Conservation (phyloP, 192 early-diverging fungal genomes). For the Entomortierella lignicola region DNA sequence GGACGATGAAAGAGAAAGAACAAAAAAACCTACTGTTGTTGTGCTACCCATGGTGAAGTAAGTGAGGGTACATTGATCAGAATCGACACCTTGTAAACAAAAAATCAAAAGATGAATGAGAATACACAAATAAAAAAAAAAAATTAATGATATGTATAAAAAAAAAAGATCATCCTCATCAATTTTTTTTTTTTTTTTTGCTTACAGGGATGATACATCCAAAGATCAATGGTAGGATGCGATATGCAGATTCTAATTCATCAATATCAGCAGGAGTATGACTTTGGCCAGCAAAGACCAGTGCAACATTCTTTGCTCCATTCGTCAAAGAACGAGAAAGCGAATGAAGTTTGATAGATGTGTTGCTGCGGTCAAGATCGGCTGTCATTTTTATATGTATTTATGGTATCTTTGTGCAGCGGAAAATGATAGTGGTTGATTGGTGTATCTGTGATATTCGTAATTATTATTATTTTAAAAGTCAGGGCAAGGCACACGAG, state of each 20-base stretch:
- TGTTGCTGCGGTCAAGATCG: too few species aligned
- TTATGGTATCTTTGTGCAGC: too few species aligned
- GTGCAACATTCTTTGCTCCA: too few species aligned
- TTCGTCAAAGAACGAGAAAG: too few species aligned
- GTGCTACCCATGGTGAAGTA: conserved; percentile 39
- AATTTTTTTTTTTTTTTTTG: neutral
- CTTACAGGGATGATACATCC: conserved; percentile 51
- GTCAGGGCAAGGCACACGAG: too few species aligned
- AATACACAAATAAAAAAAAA: neutral
- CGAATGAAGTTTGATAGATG: too few species aligned
- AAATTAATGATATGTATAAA: neutral
- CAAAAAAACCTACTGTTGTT: conserved; percentile 14
- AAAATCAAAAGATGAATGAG: neutral
- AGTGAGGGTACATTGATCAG: conserved; percentile 44
- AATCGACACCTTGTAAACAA: conserved; percentile 32
- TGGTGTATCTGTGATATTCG: too few species aligned
- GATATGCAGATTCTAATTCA: conserved; percentile 17
- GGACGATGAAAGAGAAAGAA: neutral
- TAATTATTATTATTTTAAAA: too few species aligned
- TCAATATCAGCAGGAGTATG: neutral
- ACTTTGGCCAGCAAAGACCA: too few species aligned
- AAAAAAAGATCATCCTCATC: neutral
- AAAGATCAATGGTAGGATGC: conserved; percentile 31
- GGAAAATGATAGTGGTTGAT: too few species aligned
- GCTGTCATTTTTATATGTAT: too few species aligned